Conservation (phyloP, 768 basidiomycete species). For the Lentinus tigrinus region DNA sequence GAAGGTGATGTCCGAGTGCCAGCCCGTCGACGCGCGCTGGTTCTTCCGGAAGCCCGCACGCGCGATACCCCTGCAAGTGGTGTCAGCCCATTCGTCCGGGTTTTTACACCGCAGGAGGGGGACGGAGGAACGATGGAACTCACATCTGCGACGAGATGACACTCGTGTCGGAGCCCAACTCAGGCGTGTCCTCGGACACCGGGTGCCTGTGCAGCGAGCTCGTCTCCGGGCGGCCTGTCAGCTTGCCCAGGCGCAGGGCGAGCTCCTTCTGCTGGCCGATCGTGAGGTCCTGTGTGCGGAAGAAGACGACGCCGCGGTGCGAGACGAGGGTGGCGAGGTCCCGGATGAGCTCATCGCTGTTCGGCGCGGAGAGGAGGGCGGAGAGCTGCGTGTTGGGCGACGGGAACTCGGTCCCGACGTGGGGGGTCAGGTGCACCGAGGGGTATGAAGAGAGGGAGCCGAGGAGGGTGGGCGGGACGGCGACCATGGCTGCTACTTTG, state of each 20-base stretch:
- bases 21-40: slow-evolving; percentile 43
- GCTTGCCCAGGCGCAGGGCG: slow-evolving; percentile 45
- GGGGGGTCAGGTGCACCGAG: slow-evolving; percentile 37
- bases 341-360: slow-evolving; percentile 49
- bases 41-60: slow-evolving; percentile 32
- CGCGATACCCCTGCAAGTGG: slow-evolving; percentile 36
- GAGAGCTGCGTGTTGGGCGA: slow-evolving; percentile 45
- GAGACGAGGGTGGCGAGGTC: slow-evolving; percentile 54
- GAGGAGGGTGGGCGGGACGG: slow-evolving; percentile 20
- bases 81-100: background rate
- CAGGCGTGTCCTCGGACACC: slow-evolving; percentile 45
- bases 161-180: slow-evolving; percentile 49
- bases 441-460: slow-evolving; percentile 38
- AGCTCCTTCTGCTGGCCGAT: slow-evolving; percentile 52
- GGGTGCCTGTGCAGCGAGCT: slow-evolving; percentile 58
- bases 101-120: background rate
- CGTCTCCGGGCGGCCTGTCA: slow-evolving; percentile 47
- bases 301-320: slow-evolving; percentile 65
- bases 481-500: background rate
- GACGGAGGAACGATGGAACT: background rate
- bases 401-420: slow-evolving; percentile 56
- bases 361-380: slow-evolving; percentile 40
- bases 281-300: slow-evolving; percentile 52
- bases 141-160: slow-evolving; percentile 49
- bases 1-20: slow-evolving; percentile 63